These are phyloP conservation scores for Aegle marmelos DNA, from an alignment of 345 rosid species.

Conservation along the genomic window DNA sequence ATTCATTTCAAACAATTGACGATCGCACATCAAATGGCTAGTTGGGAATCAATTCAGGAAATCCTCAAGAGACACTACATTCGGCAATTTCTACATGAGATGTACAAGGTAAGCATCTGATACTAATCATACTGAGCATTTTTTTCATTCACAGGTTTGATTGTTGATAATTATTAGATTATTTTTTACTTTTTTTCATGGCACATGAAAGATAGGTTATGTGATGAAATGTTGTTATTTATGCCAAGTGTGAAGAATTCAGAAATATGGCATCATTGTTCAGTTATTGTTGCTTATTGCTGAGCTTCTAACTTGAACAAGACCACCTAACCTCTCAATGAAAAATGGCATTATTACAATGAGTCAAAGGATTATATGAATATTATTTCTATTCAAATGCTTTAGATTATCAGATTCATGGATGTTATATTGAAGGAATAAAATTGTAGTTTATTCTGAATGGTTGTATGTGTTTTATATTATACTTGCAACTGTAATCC, in stretches of 20 bases:
- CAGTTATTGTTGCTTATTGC: neutral
- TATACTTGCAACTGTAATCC: neutral
- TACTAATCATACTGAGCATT: neutral
- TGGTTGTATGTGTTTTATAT: neutral
- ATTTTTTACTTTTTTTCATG: neutral
- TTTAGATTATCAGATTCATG: neutral
- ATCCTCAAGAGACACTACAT: constrained; percentile 78
- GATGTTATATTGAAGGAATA: neutral
- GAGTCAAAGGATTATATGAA: too few species aligned
- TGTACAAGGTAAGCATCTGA: constrained; percentile 71
- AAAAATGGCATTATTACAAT: too few species aligned
- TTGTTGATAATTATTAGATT: neutral
- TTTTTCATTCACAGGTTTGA: neutral
- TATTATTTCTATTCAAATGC: too few species aligned
- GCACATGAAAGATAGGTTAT: neutral
- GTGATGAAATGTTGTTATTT: neutral
- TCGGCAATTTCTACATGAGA: constrained; percentile 90
- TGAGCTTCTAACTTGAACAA: neutral
- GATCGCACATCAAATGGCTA: constrained; percentile 82
- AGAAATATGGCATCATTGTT: too few species aligned
- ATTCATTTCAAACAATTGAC: constrained; percentile 79
- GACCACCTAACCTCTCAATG: neutral
- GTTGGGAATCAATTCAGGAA: constrained; percentile 92
- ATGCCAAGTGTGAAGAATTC: neutral
- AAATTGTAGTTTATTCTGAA: neutral